These are phyloP conservation scores for Dioscorea alata DNA, from an alignment of 106 monocot genomes.

Conservation along the genomic window DNA sequence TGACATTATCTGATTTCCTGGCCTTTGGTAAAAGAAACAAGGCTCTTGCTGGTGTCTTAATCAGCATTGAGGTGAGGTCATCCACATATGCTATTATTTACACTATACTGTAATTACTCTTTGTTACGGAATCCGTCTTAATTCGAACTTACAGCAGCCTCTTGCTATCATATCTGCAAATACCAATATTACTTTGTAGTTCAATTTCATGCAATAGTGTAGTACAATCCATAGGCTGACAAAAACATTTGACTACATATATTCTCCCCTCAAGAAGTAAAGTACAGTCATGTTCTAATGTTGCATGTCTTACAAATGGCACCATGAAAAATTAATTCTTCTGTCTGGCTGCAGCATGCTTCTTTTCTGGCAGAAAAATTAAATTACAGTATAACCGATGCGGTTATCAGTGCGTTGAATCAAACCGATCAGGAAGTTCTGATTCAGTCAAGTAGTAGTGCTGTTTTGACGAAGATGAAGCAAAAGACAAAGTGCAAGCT, in stretches of 20 bases:
- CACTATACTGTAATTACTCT: too few species aligned
- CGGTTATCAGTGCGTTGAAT: constrained; percentile 19
- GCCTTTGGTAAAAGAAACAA: constrained; percentile 44
- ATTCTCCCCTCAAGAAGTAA: too few species aligned
- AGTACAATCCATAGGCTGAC: too few species aligned
- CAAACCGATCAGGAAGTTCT: constrained; percentile 22
- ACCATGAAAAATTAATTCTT: not conserved
- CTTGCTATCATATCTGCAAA: too few species aligned
- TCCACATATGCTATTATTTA: not conserved
- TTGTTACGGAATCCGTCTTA: too few species aligned
- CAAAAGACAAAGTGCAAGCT: constrained; percentile 22
- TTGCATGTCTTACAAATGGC: too few species aligned
- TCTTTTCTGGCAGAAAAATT: constrained; percentile 17
- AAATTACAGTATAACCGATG: constrained; percentile 20
- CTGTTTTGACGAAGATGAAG: constrained; percentile 19
- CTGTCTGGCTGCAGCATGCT: constrained; percentile 25
- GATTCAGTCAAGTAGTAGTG: constrained; percentile 26
- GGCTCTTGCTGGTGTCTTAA: constrained; percentile 50
- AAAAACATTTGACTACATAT: too few species aligned
- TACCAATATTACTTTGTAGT: too few species aligned
- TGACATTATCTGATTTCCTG: constrained; percentile 67
- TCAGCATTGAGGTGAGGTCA: constrained; percentile 51
- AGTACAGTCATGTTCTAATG: too few species aligned
- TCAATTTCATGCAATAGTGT: too few species aligned
- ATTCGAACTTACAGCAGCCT: too few species aligned